Evolutionary conservation across 192 early-diverging fungal genomes (phyloP), one percentile per base, ranked within the genome.

Genomic region (Kappamyces sp.): DNA sequence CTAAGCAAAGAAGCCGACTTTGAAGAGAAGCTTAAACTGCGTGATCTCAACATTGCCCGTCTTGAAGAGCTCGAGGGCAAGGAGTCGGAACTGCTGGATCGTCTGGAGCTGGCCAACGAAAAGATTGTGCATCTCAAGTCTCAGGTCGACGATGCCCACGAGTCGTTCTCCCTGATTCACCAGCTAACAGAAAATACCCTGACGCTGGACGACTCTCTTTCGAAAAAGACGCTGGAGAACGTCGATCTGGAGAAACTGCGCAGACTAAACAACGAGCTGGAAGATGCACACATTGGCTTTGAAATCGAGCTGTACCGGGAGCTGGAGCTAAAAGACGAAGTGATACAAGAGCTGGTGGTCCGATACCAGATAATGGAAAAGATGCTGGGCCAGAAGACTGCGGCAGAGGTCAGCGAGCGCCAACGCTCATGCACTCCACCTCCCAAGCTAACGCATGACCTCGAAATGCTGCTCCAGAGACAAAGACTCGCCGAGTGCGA

Each of bases 171-270:
- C 39, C 12, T 54, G 5, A n/a, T 54, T 1, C 52, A 54, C 13
- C 5, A 37, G 31, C 5, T 54, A 5, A 54, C 52, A 5, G 52
- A 54, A 15, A 33, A 5, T 40, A 54, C 39, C 42, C 31, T 54
- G 32, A 54, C 39, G 2, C 42, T 54, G 13, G 52, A 54, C 42
- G 52, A 54, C n/a, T 37, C 23, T 12, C 12, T 23, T 0, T 46
- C 23, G 23, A 46, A 54, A 5, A 54, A 54, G 15, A 54, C 39
- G 5, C 31, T 54, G 52, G 52, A 54, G 10, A 15, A 10, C 12
- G 42, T 54, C 38, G 52, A 54, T n/a, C 42, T 54, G 52, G 52
- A 54, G 31, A 37, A 54, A 54, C 42, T 54, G 32, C 7, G 12
- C 5, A 39, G 0, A 15, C 13, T 54, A 34, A 54, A 34, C 2